phyloP scores from a whole-genome alignment of 164 flowering plant genomes.

The Liquidambar formosana region DNA sequence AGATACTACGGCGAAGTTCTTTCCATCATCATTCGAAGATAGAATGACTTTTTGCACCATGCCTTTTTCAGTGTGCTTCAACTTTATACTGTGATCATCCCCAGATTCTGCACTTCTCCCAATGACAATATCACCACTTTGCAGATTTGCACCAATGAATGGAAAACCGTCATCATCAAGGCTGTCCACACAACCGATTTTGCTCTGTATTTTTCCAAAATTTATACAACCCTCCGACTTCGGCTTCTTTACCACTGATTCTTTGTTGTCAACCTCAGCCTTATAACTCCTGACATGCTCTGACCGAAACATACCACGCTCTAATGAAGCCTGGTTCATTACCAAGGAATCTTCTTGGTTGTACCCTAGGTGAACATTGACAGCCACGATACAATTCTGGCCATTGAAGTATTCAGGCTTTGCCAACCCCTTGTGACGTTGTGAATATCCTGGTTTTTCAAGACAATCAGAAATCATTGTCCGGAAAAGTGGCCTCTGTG shows the following conservation, averaged over 20 bases:
- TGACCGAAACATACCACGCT: constrained; percentile 91
- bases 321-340: constrained; percentile 85
- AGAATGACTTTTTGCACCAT: constrained; percentile 89
- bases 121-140: constrained; percentile 84
- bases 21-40: constrained; percentile 94
- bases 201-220: constrained; percentile 76
- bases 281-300: constrained; percentile 82
- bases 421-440: constrained; percentile 41
- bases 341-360: constrained; percentile 96
- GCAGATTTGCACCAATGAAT: constrained; percentile 76
- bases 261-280: constrained; percentile 82
- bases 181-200: constrained; percentile 82
- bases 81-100: constrained; percentile 80
- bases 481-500: constrained; percentile 83
- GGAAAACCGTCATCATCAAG: constrained; percentile 97
- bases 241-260: constrained; percentile 37
- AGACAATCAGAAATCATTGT: constrained; percentile 76
- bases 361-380: constrained; percentile 89
- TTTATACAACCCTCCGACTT: constrained; percentile 58
- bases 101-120: constrained; percentile 87
- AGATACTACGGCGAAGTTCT: constrained; percentile 85
- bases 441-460: constrained; percentile 45
- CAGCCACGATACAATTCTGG: constrained; percentile 91
- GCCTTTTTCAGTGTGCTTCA: constrained; percentile 91
- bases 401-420: constrained; percentile 78